phyloP scores from a whole-genome alignment of 164 flowering plant species.

The Nymphaea colorata region DNA sequence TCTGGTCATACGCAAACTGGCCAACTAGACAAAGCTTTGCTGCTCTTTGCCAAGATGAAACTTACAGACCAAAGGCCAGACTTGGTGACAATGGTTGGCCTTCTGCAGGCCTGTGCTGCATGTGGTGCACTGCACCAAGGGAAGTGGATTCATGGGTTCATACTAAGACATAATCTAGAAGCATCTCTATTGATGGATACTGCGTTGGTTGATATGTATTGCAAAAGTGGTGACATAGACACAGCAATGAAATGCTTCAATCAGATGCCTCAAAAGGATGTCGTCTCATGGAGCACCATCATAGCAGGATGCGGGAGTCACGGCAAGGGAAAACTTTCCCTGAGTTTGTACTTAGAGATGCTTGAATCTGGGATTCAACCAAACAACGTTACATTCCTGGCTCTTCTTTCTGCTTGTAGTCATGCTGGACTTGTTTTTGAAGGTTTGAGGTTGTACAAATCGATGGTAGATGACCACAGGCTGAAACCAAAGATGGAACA shows the following conservation, averaged over 20 bases:
- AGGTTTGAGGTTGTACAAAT: slow-evolving; percentile 46
- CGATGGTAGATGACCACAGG: slow-evolving; percentile 43
- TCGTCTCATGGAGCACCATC: slow-evolving; percentile 61
- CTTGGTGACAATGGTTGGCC: slow-evolving; percentile 52
- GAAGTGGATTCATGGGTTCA: slow-evolving; percentile 51
- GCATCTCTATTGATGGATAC: slow-evolving; percentile 48
- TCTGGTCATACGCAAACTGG: slow-evolving; percentile 54
- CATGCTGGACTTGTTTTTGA: slow-evolving; percentile 57
- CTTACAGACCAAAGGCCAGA: slow-evolving; percentile 32
- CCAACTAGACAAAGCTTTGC: slow-evolving; percentile 31
- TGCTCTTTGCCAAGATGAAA: slow-evolving; percentile 51
- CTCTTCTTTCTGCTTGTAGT: slow-evolving; percentile 63
- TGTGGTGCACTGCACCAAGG: slow-evolving; percentile 66
- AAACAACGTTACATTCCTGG: slow-evolving; percentile 47
- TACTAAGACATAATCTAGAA: slow-evolving; percentile 33
- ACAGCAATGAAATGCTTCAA: slow-evolving; percentile 52
- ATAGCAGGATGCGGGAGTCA: slow-evolving; percentile 71
- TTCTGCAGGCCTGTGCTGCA: slow-evolving; percentile 77
- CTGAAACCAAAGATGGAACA: slow-evolving; percentile 58
- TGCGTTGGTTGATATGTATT: slow-evolving; percentile 77
- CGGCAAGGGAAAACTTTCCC: slow-evolving; percentile 60
- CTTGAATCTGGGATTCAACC: slow-evolving; percentile 40
- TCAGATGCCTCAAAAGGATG: slow-evolving; percentile 35
- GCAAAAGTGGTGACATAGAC: slow-evolving; percentile 60
- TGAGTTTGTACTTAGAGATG: slow-evolving; percentile 38